Conservation (phyloP, 2,329 filamentous ascomycete species). For the Zelopaecilomyces penicillatus region DNA sequence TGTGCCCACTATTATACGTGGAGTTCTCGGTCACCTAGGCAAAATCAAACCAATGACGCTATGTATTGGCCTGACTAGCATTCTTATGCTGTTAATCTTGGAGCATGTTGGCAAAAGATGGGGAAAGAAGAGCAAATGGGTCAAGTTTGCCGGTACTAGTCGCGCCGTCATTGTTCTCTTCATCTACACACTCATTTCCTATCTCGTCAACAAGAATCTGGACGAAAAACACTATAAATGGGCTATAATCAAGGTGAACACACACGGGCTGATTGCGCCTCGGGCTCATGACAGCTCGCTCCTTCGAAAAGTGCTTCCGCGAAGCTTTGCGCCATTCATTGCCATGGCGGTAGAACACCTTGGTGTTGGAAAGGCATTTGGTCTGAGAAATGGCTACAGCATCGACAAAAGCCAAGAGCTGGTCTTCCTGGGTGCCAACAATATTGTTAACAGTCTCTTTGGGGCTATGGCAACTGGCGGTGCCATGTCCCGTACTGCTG, state of each 20-base stretch:
- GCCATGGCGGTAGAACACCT: slow-evolving; percentile 55
- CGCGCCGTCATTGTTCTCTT: slow-evolving; percentile 53
- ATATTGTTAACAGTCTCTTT: slow-evolving; percentile 58
- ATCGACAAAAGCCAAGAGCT: slow-evolving; percentile 59
- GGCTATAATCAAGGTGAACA: slow-evolving; percentile 47
- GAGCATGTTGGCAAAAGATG: slow-evolving; percentile 51
- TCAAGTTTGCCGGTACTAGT: slow-evolving; percentile 52
- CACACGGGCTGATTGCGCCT: slow-evolving; percentile 44
- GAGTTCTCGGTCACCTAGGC: slow-evolving; percentile 48
- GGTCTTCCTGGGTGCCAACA: slow-evolving; percentile 52
- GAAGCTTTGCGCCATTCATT: slow-evolving; percentile 52
- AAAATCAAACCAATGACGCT: slow-evolving; percentile 50
- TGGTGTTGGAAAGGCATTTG: slow-evolving; percentile 56
- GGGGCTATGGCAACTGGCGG: slow-evolving; percentile 55
- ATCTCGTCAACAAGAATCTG: slow-evolving; percentile 48
- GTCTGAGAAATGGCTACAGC: slow-evolving; percentile 51
- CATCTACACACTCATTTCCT: slow-evolving; percentile 56
- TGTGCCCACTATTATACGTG: slow-evolving; percentile 49
- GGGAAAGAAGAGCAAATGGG: slow-evolving; percentile 47
- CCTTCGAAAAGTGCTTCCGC: slow-evolving; percentile 43
- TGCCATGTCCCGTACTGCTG: slow-evolving; percentile 59
- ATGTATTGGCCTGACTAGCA: slow-evolving; percentile 49
- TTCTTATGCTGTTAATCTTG: slow-evolving; percentile 47
- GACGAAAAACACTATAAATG: slow-evolving; percentile 41
- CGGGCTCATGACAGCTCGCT: slow-evolving; percentile 37